Base-by-base conservation (phyloP, 2,329 filamentous ascomycete species). In the Scedosporium apiospermum region DNA sequence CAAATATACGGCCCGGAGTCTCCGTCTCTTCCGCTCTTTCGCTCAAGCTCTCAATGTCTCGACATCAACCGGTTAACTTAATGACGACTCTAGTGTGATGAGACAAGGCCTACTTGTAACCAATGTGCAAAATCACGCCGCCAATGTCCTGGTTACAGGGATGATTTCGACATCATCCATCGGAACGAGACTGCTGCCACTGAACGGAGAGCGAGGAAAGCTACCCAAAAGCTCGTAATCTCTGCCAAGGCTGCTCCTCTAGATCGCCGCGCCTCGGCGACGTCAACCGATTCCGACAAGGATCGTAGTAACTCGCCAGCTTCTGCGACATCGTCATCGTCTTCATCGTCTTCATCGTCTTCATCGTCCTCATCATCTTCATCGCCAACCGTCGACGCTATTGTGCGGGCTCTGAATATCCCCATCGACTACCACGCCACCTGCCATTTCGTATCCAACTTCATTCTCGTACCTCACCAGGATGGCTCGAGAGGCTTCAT, bases 111-210 rank as follows among this genome's bases (percentile, higher is more conserved):
- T 9, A 84, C 82, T 4, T 89, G 86, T 72, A 82, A 81, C 49
- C 85, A 88, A 69, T 88, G 86, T 68, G 75, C 79, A 65, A 88
- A 87, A 68, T 87, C 85, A 44, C 78, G 83, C 63, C 80, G 85
- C 46, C 77, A 81, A 66, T 89, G 86, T 69, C 86, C 86, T 3
- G 86, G 86, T 57, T 88, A 88, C 73, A 85, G 85, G 70, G 85
- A 89, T 69, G 86, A 89, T 66, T 88, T 90, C 67, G 88, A 90
- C 67, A 75, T 90, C 26, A 82, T 90, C 62, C 89, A 90, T 68
- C 84, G 88, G 63, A 88, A 90, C 71, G 87, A 90, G 74, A 90
- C 87, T 30, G 82, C 84, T 66, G 85, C 86, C 1, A 88, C 87
- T 41, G 85, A 86, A 68, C 79, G 82, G 65, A 81, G 86, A 68